Percentiles rank a stretch among this genome's conserved stretches.
phyloP scores from a whole-genome alignment of 805 yeast species.

The Candida arabinofermentans region DNA sequence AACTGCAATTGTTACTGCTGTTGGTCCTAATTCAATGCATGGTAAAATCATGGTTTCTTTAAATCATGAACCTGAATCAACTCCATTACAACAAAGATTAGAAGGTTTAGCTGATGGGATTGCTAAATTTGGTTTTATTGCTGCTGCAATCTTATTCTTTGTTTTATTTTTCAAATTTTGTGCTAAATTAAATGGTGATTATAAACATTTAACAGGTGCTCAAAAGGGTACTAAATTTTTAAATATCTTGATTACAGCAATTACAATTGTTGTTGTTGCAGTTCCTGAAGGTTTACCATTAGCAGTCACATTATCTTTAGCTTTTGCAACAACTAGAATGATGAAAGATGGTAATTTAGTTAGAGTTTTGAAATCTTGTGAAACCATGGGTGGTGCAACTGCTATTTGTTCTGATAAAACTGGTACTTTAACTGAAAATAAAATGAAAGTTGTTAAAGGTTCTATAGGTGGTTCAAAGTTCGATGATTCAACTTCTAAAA shows the following conservation, averaged over 20 bases:
- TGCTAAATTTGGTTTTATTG: constrained; percentile 87
- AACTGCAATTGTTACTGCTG: constrained; percentile 80
- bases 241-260: constrained; percentile 83
- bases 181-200: constrained; percentile 49
- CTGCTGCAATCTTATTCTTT: constrained; percentile 76
- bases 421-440: constrained; percentile 92
- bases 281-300: constrained; percentile 99
- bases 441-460: constrained; percentile 86
- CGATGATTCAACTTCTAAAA: constrained; percentile 39
- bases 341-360: constrained; percentile 93
- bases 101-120: constrained; percentile 86
- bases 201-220: constrained; percentile 47
- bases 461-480: constrained; percentile 56
- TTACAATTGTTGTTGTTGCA: constrained; percentile 93
- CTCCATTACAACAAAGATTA: constrained; percentile 85
- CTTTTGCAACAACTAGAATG: constrained; percentile 98
- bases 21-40: constrained; percentile 84
- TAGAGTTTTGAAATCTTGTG: constrained; percentile 91
- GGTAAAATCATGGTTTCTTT: constrained; percentile 88
- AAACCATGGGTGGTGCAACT: constrained; percentile 98
- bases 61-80: constrained; percentile 69
- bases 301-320: constrained; percentile 94
- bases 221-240: constrained; percentile 81
- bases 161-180: constrained; percentile 76
- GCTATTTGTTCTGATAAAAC: constrained; percentile 97